phyloP scores from a whole-genome alignment of 441 rosid genomes.

The Viola pubescens region DNA sequence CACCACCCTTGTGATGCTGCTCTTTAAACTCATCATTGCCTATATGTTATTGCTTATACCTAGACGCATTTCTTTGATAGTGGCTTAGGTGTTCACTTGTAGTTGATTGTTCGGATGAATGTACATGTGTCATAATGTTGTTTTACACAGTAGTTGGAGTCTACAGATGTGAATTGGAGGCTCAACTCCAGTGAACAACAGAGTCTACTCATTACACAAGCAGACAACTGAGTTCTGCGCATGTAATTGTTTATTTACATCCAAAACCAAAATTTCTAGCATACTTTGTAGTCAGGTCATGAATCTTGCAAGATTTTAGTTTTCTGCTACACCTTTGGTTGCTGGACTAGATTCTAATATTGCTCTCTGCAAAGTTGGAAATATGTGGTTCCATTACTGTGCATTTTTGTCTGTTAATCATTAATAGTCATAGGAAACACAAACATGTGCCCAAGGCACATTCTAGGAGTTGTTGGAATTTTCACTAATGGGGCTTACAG shows the following conservation, averaged over 20 bases:
- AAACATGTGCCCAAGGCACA: too few species aligned
- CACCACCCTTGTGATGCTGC: conserved; percentile 1
- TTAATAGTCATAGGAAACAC: too few species aligned
- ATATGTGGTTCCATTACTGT: neutral
- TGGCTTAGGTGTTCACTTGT: neutral
- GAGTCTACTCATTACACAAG: neutral
- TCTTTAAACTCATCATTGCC: neutral
- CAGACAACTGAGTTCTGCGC: neutral
- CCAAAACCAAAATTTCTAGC: neutral
- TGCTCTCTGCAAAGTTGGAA: neutral
- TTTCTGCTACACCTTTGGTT: neutral
- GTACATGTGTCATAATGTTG: neutral
- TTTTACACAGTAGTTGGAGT: neutral
- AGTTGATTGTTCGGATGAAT: neutral
- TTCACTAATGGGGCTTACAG: too few species aligned
- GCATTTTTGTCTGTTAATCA: neutral
- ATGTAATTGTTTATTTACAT: conserved; percentile 1
- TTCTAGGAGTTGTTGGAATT: too few species aligned
- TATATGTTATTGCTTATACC: neutral
- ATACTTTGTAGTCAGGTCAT: too few species aligned
- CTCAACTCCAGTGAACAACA: conserved; percentile 2
- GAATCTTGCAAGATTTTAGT: neutral
- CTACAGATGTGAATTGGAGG: neutral
- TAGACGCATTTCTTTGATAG: neutral
- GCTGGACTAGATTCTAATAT: neutral